Base-by-base conservation (phyloP, 176 grass and related monocot genomes). In the Musa troglodytarum region DNA sequence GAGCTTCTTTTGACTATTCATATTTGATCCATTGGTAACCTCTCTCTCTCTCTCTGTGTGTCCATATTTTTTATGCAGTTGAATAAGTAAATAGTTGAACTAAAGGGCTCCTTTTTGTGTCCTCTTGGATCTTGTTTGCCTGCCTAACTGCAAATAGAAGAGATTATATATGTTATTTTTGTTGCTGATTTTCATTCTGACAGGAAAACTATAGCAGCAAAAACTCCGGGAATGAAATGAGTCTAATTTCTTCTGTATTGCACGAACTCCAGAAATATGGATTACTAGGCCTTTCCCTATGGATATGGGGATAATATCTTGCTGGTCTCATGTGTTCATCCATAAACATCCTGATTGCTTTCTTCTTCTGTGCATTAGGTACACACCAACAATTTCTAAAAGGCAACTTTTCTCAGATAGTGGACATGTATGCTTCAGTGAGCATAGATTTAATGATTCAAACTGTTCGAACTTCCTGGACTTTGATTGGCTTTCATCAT, bases 401-500 rank as follows among this genome's bases (percentile, higher is more conserved):
- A 88, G 79, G 49, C 88, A 80, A 61, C 53, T 79, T 29, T 90
- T 79, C 69, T 50, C 87, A 10, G 86, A 91, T 79, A 84, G 82
- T 20, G 69, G 71, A 43, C 79, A 89, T 69, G 74, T 19, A 80
- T 99, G 85, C 78, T 79, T 89, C 62, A 86, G 78, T 68, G 79
- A 82, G 68, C 67, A 89, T 85, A 83, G 84, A 73, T 88, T 81
- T 77, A 84, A 84, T 10, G 86, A 87, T 72, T 80, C 85, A 53
- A 81, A 89, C 80, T 86, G 85, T 67, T 99, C 95, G 25, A 99
- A 99, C 86, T 99, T 99, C 74, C 85, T 99, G 24, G 90, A 94
- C 62, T 82, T 94, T 81, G 95, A 99, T 83, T 83, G 87, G 78
- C 76, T 99, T 13, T 99, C 95, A 22, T 94, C 95, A 79, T 85